Base-by-base conservation (phyloP, 441 rosid species). In the Populus hybrid region DNA sequence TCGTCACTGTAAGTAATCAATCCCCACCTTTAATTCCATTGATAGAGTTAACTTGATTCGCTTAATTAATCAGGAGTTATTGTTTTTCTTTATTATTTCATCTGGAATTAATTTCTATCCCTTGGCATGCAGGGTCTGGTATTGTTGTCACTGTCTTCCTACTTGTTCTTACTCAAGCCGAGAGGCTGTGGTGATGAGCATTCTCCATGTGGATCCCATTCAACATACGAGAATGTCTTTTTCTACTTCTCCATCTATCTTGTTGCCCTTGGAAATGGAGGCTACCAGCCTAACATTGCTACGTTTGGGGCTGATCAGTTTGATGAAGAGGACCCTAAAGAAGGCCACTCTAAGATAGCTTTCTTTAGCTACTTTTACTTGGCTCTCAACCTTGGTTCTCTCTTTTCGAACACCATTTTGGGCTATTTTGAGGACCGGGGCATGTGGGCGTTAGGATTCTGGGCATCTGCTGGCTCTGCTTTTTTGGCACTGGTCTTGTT, bases 241-340 rank as follows among this genome's bases (percentile, higher is more conserved):
- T 96, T 96, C 84, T 94, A 96, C 89, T 77, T 92, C 61, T 92
- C 99, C 0, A 88, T 88, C 74, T 94, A 96, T 85, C 90, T 96
- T 4, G 82, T 96, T 67, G 99, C 99, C 0, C 85, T 96, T 6
- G 99, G 99, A 50, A 86, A 93, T 63, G 99, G 99, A 5, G 98
- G 98, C 4, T 91, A 94, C 79, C 98, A 94, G 64, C 99, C 99
- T 24, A 94, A 83, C 77, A 93, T 94, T 28, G 98, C 97, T 26
- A 96, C 99, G 2, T 87, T 96, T 21, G 99, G 99, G 63, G 96
- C 99, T 0, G 99, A 96, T 76, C 99, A 96, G 65, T 96, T 93
- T 79, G 98, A 96, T 61, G 97, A 92, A 81, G 92, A 90, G 46
- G 86, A 93, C 81, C 87, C 88, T 4, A 79, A 83, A 71, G 98